Base-by-base conservation (phyloP, 2,329 filamentous ascomycete species). In the Xylariaceae sp. region DNA sequence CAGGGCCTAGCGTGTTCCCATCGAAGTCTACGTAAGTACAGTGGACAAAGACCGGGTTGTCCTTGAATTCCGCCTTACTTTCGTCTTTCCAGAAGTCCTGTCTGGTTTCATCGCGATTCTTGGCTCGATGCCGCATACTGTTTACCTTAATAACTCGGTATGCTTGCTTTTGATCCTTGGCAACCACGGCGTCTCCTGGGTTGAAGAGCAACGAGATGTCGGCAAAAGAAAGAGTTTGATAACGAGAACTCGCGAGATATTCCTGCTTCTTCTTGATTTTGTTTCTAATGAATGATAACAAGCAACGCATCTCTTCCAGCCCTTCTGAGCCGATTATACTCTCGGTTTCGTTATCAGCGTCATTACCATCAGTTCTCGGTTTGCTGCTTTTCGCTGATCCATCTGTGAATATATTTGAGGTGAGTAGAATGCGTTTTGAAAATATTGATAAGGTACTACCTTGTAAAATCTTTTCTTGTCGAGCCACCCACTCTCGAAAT, bases 11-110 rank as follows among this genome's bases (percentile, higher is more conserved):
- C 2, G 48, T 14, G 7, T 57, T 60, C 0, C 69, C 69, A 29
- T 71, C 61, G 24, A 66, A 71, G 41, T 71, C 67, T 11, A 70
- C 47, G 33, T 66, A 62, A 4, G 65, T 53, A 31, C 63, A 67
- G 16, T 51, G 36, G 6, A 65, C 14, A 41, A n/a, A 37, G 14
- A 51, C 23, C 11, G 53, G 45, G 7, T 51, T 45, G 3, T 51
- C 23, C 3, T 56, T 34, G 21, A 54, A 6, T 29, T 54, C 43
- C 6, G 43, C 51, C 28, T 28, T 11, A 3, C 21, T 28, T 29
- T 36, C 36, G 31, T 54, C 43, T 28, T 54, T 54, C 28, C 7
- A 29, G 17, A 48, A 41, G 14, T 48, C 16, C 11, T 12, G 5
- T 2, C 12, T 8, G 11, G 5, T 40, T 12, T 34, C 12, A 4